Percentiles rank a stretch among this genome's conserved stretches.
Conservation (phyloP, 2,329 filamentous ascomycete species). For the Chaetothyriales sp. region DNA sequence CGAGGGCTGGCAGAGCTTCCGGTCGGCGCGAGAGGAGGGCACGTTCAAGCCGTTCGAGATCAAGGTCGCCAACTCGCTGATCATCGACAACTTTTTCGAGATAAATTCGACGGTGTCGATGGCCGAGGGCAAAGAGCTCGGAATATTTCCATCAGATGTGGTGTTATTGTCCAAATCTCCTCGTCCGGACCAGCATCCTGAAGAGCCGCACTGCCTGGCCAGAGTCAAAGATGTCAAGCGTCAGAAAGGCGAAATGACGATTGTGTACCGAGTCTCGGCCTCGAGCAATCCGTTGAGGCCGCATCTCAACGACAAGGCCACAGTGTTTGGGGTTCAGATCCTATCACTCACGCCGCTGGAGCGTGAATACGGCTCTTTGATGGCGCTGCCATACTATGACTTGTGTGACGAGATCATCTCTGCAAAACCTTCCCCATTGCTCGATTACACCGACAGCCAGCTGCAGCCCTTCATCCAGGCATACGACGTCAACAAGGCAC, state of each 20-base stretch:
- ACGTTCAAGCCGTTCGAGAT: conserved; percentile 69
- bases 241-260: conserved; percentile 67
- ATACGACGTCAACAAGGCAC: conserved; percentile 74
- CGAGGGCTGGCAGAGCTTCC: conserved; percentile 90
- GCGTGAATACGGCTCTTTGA: conserved; percentile 82
- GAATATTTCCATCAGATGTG: conserved; percentile 71
- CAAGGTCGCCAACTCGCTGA: conserved; percentile 73
- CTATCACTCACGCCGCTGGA: conserved; percentile 90
- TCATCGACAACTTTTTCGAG: conserved; percentile 84
- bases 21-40: conserved; percentile 75
- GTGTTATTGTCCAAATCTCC: conserved; percentile 64
- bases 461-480: conserved; percentile 54
- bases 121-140: conserved; percentile 53
- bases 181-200: conserved; percentile 50
- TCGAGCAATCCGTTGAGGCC: conserved; percentile 48
- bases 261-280: conserved; percentile 64
- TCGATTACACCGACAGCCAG: conserved; percentile 62
- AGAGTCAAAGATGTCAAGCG: conserved; percentile 64
- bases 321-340: conserved; percentile 63
- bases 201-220: conserved; percentile 67
- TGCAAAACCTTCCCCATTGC: conserved; percentile 76
- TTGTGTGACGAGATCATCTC: conserved; percentile 81
- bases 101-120: conserved; percentile 69
- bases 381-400: conserved; percentile 88
- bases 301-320: conserved; percentile 52